Base-by-base conservation (phyloP, 2,329 filamentous ascomycete species). In the Scedosporium boydii region DNA sequence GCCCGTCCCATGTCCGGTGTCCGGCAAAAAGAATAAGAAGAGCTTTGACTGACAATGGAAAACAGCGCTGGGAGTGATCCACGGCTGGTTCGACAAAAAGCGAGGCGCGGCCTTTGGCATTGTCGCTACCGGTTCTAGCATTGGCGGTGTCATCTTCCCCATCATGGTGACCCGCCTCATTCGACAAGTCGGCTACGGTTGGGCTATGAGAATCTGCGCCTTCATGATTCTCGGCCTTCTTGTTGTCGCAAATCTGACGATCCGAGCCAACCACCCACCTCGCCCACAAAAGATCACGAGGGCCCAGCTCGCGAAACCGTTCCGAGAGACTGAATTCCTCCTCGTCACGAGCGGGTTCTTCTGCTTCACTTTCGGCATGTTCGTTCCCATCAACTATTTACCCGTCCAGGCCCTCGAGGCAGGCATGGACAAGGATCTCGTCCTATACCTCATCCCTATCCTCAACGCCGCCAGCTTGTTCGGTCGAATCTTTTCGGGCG, bases 391-490 rank as follows among this genome's bases (percentile, higher is more conserved):
- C 67, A 70, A 73, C 63, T 76, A 72, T 62, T 63, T 77, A 18
- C 65, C 70, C 3, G 68, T 72, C 5, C 69, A 74, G 44, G 74
- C 73, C 0, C 63, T 71, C 1, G 63, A 66, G 2, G 66, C 65
- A 7, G 71, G 71, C 9, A 68, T 76, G 63, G 58, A 66, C 16
- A 63, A 66, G 0, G 64, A 68, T 5, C 56, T 76, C 3, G 70
- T 67, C 3, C 67, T 73, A 29, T 76, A 75, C 59, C 65, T 77
- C 4, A 61, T 77, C 2, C 67, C 75, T 2, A 76, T 77, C 3
- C 69, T 78, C 58, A 77, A 77, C 64, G 73, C 74, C 0, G 74
- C 69, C 3, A 71, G 71, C 60, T 67, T 78, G 2, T 72, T 77
- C 48, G 76, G 75, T 0, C 73, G 75, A 14, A 53, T 76, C 1